phyloP scores from a whole-genome alignment of 129 eudicot species.

The Mikania micrantha region DNA sequence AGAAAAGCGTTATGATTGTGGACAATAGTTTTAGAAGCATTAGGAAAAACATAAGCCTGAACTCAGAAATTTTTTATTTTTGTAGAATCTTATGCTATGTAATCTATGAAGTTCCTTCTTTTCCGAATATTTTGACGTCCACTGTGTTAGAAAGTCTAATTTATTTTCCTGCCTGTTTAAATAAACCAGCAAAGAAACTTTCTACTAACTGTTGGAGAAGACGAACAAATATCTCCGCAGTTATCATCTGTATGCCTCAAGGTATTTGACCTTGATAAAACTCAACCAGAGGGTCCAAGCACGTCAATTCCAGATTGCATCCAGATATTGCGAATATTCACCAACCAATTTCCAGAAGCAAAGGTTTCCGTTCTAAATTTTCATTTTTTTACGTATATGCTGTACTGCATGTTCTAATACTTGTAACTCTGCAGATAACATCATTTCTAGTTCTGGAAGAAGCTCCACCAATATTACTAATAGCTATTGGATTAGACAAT shows the following conservation, averaged over 20 bases:
- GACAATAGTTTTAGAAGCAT: not conserved
- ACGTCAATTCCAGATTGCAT: conserved; percentile 80
- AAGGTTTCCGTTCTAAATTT: conserved; percentile 43
- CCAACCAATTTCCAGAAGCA: conserved; percentile 87
- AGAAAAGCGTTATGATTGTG: not conserved
- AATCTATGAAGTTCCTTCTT: not conserved
- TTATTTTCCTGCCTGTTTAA: not conserved
- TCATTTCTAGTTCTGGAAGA: conserved; percentile 84
- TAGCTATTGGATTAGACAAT: conserved; percentile 86
- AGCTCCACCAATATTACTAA: conserved; percentile 91
- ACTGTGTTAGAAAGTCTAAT: not conserved
- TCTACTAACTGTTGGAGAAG: conserved; percentile 88
- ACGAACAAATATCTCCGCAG: conserved; percentile 78
- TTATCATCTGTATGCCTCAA: conserved; percentile 69
- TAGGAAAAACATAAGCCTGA: conserved; percentile 1
- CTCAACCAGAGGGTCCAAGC: conserved; percentile 76
- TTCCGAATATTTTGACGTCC: not conserved
- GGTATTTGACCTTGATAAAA: conserved; percentile 91
- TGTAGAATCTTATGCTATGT: not conserved
- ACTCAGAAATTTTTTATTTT: not conserved
- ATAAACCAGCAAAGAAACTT: conserved; percentile 83
- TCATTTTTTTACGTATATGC: not conserved
- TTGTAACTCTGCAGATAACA: conserved; percentile 59
- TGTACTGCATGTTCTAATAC: not conserved
- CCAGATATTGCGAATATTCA: conserved; percentile 84